phyloP scores from a whole-genome alignment of 2,329 filamentous ascomycete species.

The Penicillium italicum region DNA sequence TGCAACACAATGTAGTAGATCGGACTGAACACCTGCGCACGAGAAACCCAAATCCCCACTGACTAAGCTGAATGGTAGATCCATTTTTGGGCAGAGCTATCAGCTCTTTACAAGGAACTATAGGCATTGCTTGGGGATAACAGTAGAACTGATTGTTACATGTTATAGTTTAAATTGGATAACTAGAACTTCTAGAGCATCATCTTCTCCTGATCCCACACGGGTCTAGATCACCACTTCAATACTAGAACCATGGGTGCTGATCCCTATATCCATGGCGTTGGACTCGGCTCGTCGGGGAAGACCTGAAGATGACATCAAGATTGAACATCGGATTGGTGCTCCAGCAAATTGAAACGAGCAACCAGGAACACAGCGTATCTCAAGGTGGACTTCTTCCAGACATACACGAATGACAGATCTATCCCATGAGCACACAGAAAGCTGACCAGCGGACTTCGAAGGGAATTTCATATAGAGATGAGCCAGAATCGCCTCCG shows the following conservation, averaged over 20 bases:
- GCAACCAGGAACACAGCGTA: too few species aligned
- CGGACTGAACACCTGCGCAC: neutral
- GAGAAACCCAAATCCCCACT: neutral
- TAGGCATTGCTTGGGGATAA: neutral
- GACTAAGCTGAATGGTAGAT: neutral
- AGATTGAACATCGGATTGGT: neutral
- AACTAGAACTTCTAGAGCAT: neutral
- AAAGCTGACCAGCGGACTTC: neutral
- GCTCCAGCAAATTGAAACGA: constrained; percentile 1
- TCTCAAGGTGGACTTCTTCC: neutral
- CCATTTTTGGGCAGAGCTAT: neutral
- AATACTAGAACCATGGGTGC: neutral
- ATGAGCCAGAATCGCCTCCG: neutral
- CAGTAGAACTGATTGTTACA: neutral
- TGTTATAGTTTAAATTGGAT: neutral
- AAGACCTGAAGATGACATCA: constrained; percentile 6
- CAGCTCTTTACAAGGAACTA: neutral
- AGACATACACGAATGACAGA: neutral
- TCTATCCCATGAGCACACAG: neutral
- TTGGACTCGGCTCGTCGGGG: neutral
- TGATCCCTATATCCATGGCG: neutral
- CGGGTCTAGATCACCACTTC: neutral
- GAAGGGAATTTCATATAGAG: neutral
- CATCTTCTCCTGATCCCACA: neutral
- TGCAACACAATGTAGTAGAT: constrained; percentile 1